A percentile compares a stretch with the other conserved stretches of the same genome.
Conservation (phyloP, 2,329 filamentous ascomycete genomes). For the Xylariaceae sp. region DNA sequence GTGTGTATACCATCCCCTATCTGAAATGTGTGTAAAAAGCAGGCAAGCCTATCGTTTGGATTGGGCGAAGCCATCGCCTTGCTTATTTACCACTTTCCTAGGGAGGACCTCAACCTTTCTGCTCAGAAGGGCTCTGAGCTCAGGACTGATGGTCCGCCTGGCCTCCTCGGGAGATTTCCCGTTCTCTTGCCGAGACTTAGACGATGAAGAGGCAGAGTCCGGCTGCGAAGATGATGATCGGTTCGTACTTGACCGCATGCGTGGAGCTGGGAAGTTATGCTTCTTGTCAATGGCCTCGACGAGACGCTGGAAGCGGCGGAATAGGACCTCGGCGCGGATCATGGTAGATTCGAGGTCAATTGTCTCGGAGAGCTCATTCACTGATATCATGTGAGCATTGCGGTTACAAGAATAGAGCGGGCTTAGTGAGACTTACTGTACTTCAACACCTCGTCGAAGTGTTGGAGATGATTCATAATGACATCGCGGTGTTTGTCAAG, state of each 20-base stretch:
- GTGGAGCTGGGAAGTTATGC: slow-evolving; percentile 67
- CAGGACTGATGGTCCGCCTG: slow-evolving; percentile 51
- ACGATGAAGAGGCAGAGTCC: slow-evolving; percentile 16
- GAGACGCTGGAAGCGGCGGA: slow-evolving; percentile 78
- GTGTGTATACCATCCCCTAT: slow-evolving; percentile 12
- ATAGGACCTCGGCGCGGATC: slow-evolving; percentile 81
- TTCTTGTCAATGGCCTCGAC: slow-evolving; percentile 93
- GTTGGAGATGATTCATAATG: slow-evolving; percentile 88
- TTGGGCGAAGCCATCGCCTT: slow-evolving; percentile 25
- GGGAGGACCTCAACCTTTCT: slow-evolving; percentile 32
- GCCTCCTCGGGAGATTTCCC: slow-evolving; percentile 37
- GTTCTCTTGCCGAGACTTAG: slow-evolving; percentile 17
- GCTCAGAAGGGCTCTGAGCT: slow-evolving; percentile 50
- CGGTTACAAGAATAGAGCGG: not conserved
- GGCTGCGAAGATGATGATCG: slow-evolving; percentile 19
- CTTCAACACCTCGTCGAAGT: slow-evolving; percentile 96
- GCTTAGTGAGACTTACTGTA: slow-evolving; percentile 61
- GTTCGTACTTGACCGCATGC: slow-evolving; percentile 24
- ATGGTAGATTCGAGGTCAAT: slow-evolving; percentile 87
- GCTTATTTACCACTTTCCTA: slow-evolving; percentile 26
- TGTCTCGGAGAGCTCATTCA: slow-evolving; percentile 89
- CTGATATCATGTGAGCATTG: slow-evolving; percentile 39
- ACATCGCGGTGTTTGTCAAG: slow-evolving; percentile 93
- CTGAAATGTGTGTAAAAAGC: slow-evolving; percentile 1
- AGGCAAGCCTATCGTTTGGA: not conserved